phyloP scores from a whole-genome alignment of 208 protist species.

The Wallacemonas sp. region DNA sequence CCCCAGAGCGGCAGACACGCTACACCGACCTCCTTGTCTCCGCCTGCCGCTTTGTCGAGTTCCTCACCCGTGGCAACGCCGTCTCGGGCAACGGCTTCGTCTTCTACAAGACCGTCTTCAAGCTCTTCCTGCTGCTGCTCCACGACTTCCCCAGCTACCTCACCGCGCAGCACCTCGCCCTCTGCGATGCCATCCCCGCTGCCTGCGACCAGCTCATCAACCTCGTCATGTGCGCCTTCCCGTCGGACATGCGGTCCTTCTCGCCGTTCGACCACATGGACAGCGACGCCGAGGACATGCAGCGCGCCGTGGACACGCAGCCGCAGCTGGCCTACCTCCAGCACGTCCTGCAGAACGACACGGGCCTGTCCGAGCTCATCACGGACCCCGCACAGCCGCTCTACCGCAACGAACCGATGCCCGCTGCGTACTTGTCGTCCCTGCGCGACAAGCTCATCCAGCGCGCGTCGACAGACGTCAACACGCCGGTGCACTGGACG shows the following conservation, averaged over 20 bases:
- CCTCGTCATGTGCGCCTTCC: constrained; percentile 97
- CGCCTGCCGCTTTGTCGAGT: constrained; percentile 78
- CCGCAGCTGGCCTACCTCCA: constrained; percentile 88
- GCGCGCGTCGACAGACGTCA: constrained; percentile 53
- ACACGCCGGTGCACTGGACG: constrained; percentile 26
- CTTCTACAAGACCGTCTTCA: constrained; percentile 91
- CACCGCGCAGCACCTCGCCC: constrained; percentile 96
- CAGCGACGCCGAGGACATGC: constrained; percentile 89
- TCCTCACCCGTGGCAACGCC: constrained; percentile 53
- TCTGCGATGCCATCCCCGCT: constrained; percentile 95
- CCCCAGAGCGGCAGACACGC: constrained; percentile 43
- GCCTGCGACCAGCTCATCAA: constrained; percentile 98
- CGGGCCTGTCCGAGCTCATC: constrained; percentile 52
- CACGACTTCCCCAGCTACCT: constrained; percentile 99
- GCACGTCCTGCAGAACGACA: constrained; percentile 22
- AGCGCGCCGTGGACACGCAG: constrained; percentile 81
- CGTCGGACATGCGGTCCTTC: constrained; percentile 95
- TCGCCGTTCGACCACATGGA: constrained; percentile 89
- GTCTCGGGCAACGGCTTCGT: constrained; percentile 76
- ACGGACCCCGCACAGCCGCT: constrained; percentile 11
- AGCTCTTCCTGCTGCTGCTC: constrained; percentile 96
- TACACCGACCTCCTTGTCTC: constrained; percentile 76
- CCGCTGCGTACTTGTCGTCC: constrained; percentile 26
- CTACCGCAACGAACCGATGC: constrained; percentile 46
- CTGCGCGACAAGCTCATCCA: constrained; percentile 52